Evolutionary conservation across 108 stramenopile genomes (phyloP).

Genomic region (Nannochloropsis salina): DNA sequence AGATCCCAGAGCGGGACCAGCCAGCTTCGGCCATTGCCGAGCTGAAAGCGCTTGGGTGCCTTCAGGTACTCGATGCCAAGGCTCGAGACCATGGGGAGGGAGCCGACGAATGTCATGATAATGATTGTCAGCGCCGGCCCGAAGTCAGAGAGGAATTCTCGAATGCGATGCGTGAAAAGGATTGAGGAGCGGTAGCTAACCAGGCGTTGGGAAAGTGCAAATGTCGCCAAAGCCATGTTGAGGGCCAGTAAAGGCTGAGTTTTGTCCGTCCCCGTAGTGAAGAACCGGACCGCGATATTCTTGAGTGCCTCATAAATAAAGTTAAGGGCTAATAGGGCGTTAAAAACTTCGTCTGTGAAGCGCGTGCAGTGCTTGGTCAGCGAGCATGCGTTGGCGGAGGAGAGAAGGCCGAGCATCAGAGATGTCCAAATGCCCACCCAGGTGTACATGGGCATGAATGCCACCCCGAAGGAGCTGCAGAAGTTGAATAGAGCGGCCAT

Average conservation of each 20-base stretch:
- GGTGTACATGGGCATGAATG: conserved; percentile 86
- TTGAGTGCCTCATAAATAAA: conserved; percentile 80
- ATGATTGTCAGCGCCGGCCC: conserved; percentile 79
- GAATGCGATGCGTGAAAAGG: conserved; percentile 64
- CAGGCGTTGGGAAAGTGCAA: conserved; percentile 48
- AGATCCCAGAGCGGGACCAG: conserved; percentile 60
- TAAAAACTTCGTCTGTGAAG: conserved; percentile 96
- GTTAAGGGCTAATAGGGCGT: conserved; percentile 80
- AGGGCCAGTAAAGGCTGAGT: conserved; percentile 38
- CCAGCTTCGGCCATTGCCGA: conserved; percentile 68
- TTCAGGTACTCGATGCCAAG: conserved; percentile 2
- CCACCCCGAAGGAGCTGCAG: conserved; percentile 56
- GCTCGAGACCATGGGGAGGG: conserved; percentile 50
- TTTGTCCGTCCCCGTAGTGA: conserved; percentile 13
- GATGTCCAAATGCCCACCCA: conserved; percentile 93
- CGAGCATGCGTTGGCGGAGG: conserved; percentile 68
- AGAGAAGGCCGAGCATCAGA: conserved; percentile 68
- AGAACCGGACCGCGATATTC: not conserved
- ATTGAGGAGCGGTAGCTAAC: conserved; percentile 41
- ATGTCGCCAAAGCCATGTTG: conserved; percentile 57
- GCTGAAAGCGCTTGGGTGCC: conserved; percentile 67
- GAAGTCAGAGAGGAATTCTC: conserved; percentile 78
- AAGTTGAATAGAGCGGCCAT: conserved; percentile 68
- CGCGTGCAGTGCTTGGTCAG: conserved; percentile 72
- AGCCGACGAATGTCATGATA: conserved; percentile 66